phyloP scores from a whole-genome alignment of 768 basidiomycete species.

The Tephrocybe sp. region DNA sequence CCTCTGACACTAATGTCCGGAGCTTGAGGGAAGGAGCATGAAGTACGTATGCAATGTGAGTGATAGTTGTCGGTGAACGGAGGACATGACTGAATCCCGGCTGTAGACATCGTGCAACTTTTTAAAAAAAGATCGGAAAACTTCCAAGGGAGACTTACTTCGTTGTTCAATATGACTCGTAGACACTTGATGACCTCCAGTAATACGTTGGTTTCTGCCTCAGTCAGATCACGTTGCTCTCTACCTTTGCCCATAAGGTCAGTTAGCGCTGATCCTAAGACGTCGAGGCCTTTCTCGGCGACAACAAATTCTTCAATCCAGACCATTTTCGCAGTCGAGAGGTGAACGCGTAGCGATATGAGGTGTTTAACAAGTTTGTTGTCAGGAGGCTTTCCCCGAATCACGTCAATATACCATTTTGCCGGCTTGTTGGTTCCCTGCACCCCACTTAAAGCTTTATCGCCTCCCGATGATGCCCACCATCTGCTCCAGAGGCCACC shows the following conservation, averaged over 20 bases:
- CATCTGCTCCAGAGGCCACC: constrained; percentile 75
- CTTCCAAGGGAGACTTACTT: constrained; percentile 44
- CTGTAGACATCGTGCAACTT: constrained; percentile 36
- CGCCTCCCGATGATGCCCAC: constrained; percentile 70
- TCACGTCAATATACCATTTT: constrained; percentile 60
- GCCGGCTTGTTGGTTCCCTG: constrained; percentile 47
- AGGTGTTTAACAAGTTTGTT: constrained; percentile 71
- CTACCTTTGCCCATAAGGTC: constrained; percentile 64
- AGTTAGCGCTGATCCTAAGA: constrained; percentile 55
- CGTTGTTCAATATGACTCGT: constrained; percentile 79
- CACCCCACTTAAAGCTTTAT: constrained; percentile 31
- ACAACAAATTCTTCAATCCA: constrained; percentile 82
- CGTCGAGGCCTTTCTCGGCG: constrained; percentile 61
- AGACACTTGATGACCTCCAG: constrained; percentile 78
- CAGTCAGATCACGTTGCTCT: constrained; percentile 56
- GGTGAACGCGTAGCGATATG: constrained; percentile 77
- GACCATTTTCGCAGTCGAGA: constrained; percentile 75
- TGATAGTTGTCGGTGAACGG: constrained; percentile 59
- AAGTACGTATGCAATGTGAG: constrained; percentile 70
- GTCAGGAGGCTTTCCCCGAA: constrained; percentile 56
- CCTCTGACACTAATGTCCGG: constrained; percentile 66
- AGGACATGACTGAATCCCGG: constrained; percentile 71
- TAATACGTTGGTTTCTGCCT: constrained; percentile 66
- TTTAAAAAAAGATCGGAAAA: constrained; percentile 2
- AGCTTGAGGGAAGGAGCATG: constrained; percentile 65